phyloP scores from a whole-genome alignment of 305 asterid genomes.

The Rubia occidens region DNA sequence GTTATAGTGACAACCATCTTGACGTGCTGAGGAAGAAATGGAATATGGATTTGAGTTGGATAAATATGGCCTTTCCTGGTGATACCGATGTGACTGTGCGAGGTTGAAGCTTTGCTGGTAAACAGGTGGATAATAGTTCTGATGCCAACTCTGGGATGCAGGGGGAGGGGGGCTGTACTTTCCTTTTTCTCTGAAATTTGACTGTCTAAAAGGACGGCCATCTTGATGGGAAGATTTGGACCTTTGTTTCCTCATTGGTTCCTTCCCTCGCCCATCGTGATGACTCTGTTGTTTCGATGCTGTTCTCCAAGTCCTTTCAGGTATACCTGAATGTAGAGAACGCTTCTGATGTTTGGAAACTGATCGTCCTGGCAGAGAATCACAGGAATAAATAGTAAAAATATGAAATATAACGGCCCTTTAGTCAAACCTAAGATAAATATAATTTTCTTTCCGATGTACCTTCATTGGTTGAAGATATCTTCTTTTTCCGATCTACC shows the following conservation, averaged over 20 bases:
- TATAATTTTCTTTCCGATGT: background rate
- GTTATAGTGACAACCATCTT: background rate
- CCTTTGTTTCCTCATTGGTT: constrained; percentile 23
- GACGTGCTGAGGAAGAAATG: constrained; percentile 4
- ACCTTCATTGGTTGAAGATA: constrained; percentile 32
- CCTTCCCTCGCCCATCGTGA: constrained; percentile 22
- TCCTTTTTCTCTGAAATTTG: constrained; percentile 17
- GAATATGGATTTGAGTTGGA: constrained; percentile 1
- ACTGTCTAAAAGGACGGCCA: constrained; percentile 13
- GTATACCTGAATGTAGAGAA: constrained; percentile 21
- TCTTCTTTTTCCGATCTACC: constrained; percentile 18
- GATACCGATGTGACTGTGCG: background rate
- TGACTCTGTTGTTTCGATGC: constrained; percentile 18
- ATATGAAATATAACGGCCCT: background rate
- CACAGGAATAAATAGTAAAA: constrained; percentile 1
- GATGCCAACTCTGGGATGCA: constrained; percentile 25
- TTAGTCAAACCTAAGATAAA: background rate
- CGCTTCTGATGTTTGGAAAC: constrained; percentile 32
- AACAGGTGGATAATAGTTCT: constrained; percentile 16
- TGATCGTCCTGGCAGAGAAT: constrained; percentile 16
- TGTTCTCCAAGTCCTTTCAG: constrained; percentile 19
- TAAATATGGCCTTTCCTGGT: background rate
- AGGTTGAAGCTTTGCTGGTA: constrained; percentile 1
- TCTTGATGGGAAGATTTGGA: constrained; percentile 12
- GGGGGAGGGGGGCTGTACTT: constrained; percentile 17